A percentile compares a stretch with the other conserved stretches of the same genome.
These are phyloP conservation scores for Teunomyces kruisii DNA, from an alignment of 805 yeast genomes.

Conservation along the genomic window DNA sequence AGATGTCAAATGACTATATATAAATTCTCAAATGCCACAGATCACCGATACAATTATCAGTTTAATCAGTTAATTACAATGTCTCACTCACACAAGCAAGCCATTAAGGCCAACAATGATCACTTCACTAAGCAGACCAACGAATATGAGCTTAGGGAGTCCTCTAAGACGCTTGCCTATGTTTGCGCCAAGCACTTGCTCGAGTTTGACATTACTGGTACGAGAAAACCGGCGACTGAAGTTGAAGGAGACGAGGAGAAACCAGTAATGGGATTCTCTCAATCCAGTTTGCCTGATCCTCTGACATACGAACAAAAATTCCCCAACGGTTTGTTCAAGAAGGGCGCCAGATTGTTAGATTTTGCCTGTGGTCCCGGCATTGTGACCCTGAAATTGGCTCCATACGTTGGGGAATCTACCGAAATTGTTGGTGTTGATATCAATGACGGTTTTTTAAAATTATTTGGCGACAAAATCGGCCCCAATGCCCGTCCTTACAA, in stretches of 20 bases:
- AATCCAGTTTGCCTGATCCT: constrained; percentile 13
- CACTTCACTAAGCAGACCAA: constrained; percentile 15
- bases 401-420: constrained; percentile 20
- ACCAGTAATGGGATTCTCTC: constrained; percentile 10
- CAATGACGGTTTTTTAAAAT: constrained; percentile 21
- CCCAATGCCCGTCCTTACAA: constrained; percentile 10
- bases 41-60: no score
- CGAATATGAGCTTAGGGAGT: constrained; percentile 22
- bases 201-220: constrained; percentile 18
- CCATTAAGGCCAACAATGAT: constrained; percentile 22
- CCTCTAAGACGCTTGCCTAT: constrained; percentile 15
- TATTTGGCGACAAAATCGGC: constrained; percentile 14
- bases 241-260: constrained; percentile 15
- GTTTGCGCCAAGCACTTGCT: constrained; percentile 21
- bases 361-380: constrained; percentile 48
- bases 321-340: constrained; percentile 17
- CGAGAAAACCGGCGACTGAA: background rate
- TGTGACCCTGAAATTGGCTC: constrained; percentile 29
- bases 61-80: constrained; percentile 2
- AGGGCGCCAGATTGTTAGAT: constrained; percentile 29
- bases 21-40: background rate
- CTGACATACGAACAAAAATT: constrained; percentile 4
- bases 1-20: no score
- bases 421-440: constrained; percentile 39
- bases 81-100: constrained; percentile 18